Conservation (phyloP, 2,329 filamentous ascomycete genomes). For the Hyphodiscus sp. region DNA sequence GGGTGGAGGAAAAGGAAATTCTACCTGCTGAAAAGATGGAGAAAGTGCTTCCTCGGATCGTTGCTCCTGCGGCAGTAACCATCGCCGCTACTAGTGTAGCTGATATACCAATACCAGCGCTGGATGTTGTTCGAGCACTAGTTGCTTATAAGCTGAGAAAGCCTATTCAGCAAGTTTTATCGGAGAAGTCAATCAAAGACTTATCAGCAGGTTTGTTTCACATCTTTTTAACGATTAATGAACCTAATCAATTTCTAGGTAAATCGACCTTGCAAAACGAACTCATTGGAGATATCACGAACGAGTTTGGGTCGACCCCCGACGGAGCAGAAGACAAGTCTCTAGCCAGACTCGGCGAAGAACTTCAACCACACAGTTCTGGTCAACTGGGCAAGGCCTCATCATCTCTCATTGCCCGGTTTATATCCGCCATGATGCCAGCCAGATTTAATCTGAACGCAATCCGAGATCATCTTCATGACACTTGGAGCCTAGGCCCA, state of each 20-base stretch:
- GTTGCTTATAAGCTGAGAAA: no score
- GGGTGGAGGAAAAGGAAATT: no score
- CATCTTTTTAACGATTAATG: no score
- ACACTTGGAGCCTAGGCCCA: slow-evolving; percentile 75
- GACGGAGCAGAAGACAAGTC: slow-evolving; percentile 96
- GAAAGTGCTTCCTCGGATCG: no score
- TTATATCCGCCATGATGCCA: slow-evolving; percentile 97
- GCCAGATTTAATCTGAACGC: slow-evolving; percentile 96
- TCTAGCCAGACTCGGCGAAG: slow-evolving; percentile 81
- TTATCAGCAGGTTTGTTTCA: no score
- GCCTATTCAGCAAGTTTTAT: no score
- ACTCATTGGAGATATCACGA: slow-evolving; percentile 89
- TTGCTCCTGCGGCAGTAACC: no score
- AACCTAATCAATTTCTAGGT: slow-evolving; percentile 42
- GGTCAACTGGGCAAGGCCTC: slow-evolving; percentile 89
- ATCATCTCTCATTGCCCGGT: slow-evolving; percentile 76
- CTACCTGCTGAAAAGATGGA: no score
- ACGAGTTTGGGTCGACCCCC: slow-evolving; percentile 93
- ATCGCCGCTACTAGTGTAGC: no score
- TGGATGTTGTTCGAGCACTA: no score
- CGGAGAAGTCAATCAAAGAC: no score
- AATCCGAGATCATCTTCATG: slow-evolving; percentile 86
- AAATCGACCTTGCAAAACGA: slow-evolving; percentile 98
- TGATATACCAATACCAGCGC: no score
- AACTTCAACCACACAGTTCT: slow-evolving; percentile 93